Evolutionary conservation across 371 early-diverging fungal genomes (phyloP).

Genomic region (Batkoa obscura): DNA sequence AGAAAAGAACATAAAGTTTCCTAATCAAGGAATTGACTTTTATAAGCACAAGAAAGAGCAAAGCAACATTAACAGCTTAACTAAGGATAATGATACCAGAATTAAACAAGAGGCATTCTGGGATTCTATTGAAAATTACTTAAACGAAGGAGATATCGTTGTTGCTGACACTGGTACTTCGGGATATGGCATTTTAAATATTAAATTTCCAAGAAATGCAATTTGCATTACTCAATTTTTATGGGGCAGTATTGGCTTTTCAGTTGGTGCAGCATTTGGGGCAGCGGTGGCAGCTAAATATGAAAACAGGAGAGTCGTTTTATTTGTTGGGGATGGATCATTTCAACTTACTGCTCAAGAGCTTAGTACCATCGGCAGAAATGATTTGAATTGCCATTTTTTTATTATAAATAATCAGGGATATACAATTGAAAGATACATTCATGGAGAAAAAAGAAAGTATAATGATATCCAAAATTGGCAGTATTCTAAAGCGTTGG

Average conservation of each 20-base stretch:
- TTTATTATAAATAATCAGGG: slow-evolving; percentile 28
- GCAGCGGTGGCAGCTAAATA: not conserved
- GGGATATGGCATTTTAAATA: slow-evolving; percentile 18
- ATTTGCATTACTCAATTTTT: slow-evolving; percentile 18
- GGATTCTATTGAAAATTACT: slow-evolving; percentile 14
- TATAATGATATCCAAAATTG: slow-evolving; percentile 28
- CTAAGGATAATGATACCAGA: not conserved
- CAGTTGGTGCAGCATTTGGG: slow-evolving; percentile 9
- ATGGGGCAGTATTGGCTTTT: slow-evolving; percentile 24
- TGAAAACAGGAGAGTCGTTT: slow-evolving; percentile 3
- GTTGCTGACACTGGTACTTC: slow-evolving; percentile 28
- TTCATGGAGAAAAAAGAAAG: slow-evolving; percentile 20
- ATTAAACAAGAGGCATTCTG: slow-evolving; percentile 21
- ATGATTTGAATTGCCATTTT: slow-evolving; percentile 22
- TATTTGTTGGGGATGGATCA: slow-evolving; percentile 30
- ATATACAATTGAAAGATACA: slow-evolving; percentile 24
- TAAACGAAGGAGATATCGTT: slow-evolving; percentile 16
- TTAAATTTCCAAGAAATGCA: slow-evolving; percentile 15
- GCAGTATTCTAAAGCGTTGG: slow-evolving; percentile 19
- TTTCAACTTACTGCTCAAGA: slow-evolving; percentile 27
- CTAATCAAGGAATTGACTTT: not conserved
- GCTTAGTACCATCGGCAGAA: slow-evolving; percentile 22
- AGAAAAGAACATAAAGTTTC: not conserved
- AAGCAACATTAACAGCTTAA: too few species aligned
- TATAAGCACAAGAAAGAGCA: too few species aligned